Evolutionary conservation across 2,329 filamentous ascomycete genomes (phyloP).

Genomic region (Pseudocercospora pini-densiflorae): DNA sequence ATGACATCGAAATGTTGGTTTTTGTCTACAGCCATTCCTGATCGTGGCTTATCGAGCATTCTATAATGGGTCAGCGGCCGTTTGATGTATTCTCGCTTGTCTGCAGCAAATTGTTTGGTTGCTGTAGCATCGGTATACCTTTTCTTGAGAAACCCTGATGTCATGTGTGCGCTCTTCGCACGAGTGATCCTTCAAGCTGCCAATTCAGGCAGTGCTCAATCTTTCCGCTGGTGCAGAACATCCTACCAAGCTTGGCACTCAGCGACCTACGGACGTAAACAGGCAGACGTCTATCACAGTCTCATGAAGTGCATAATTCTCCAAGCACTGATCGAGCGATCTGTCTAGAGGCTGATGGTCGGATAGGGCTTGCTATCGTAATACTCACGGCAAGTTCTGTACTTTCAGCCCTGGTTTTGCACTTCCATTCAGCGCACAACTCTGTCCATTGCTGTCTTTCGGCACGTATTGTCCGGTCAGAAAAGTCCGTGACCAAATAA

Average conservation of each 20-base stretch:
- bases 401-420: background rate
- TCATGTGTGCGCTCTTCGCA: background rate
- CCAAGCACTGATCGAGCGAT: background rate
- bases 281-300: background rate
- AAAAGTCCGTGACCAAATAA: background rate
- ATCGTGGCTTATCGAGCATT: background rate
- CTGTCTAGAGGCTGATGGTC: background rate
- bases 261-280: background rate
- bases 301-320: background rate
- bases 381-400: background rate
- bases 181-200: background rate
- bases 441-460: background rate
- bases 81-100: background rate
- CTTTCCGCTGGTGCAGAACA: background rate
- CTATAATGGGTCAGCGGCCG: slow-evolving; percentile 2
- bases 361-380: background rate
- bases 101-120: background rate
- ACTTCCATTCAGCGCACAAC: background rate
- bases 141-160: background rate
- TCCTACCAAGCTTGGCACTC: background rate
- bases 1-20: background rate
- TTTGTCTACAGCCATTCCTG: background rate
- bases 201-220: background rate
- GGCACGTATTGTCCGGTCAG: background rate
- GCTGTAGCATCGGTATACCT: background rate